Evolutionary conservation across 2,329 filamentous ascomycete species (phyloP), one percentile per base, ranked within the genome.

Genomic region (Lachnellula cervina): DNA sequence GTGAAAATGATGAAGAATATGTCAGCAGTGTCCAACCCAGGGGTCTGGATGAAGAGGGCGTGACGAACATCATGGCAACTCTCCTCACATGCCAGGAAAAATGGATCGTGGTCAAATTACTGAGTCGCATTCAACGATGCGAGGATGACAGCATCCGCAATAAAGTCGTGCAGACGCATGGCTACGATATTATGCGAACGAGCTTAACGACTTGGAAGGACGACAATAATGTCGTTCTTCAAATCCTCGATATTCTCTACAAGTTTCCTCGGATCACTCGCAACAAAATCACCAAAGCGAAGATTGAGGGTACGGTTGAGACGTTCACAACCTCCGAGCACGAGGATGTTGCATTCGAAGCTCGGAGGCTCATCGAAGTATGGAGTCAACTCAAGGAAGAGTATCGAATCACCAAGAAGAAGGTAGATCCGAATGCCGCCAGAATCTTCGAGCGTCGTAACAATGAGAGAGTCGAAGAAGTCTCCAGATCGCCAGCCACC

Each of bases 1-100:
- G 84, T 56, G 93, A 97, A 69, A 90, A 96, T 61, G 93, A 97
- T 65, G 91, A 96, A 69, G 93, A 97, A 68, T 97, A 97, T 69
- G 87, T 97, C 71, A 94, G 91, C 72, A 92, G 90, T 71, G 80
- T 95, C 58, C 83, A 93, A 70, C 86, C 89, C 51, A 89, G 86
- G 67, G 84, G 82, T 48, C 80, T 97, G 57, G 86, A 90, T 62
- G 89, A 94, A 66, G 83, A 87, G 57, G 90, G 88, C 60, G 90
- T 95, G 59, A 90, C 88, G 66, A 96, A 95, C 74, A 90, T 97
- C 72, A 96, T 97, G 90, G 92, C 93, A 23, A 88, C 91, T 52
- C 83, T 99, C 57, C 92, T 96, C 84, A 93, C 97, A 72, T 96
- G 90, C 79, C 96, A 96, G 73, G 94, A 99, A 78, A 97, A 97